Evolutionary conservation across 2,329 filamentous ascomycete genomes (phyloP).

Genomic region (Fusarium succisae): DNA sequence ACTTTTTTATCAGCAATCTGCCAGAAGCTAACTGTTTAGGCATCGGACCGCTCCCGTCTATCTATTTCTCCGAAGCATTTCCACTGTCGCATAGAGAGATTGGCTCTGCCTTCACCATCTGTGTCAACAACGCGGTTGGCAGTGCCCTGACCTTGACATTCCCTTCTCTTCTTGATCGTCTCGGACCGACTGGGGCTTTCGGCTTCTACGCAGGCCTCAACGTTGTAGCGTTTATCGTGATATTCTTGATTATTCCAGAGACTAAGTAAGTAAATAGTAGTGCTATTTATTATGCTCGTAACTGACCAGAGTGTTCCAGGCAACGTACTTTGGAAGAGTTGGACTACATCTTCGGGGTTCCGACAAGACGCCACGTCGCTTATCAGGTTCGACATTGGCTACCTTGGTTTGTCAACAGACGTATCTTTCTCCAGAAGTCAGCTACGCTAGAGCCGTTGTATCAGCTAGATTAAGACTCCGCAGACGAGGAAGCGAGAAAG

Average conservation of each 20-base stretch:
- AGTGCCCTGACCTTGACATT: conserved; percentile 51
- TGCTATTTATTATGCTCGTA: accelerated
- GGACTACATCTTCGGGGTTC: conserved; percentile 51
- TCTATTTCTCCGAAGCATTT: conserved; percentile 66
- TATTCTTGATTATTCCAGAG: conserved; percentile 69
- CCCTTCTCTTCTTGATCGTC: conserved; percentile 56
- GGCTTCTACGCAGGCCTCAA: conserved; percentile 71
- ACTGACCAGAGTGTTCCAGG: conserved; percentile 1
- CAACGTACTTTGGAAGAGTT: conserved; percentile 53
- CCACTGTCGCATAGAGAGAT: conserved; percentile 62
- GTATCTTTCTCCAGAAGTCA: conserved; percentile 41
- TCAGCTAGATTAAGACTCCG: neutral
- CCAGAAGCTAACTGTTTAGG: conserved; percentile 23
- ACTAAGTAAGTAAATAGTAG: conserved; percentile 51
- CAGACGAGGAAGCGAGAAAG: neutral
- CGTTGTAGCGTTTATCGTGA: conserved; percentile 67
- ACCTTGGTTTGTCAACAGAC: conserved; percentile 47
- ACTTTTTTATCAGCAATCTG: accelerated
- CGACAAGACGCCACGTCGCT: conserved; percentile 44
- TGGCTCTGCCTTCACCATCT: conserved; percentile 46
- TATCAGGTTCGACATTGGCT: conserved; percentile 49
- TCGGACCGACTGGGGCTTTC: conserved; percentile 57
- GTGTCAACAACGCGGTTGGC: conserved; percentile 44
- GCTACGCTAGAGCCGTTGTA: conserved; percentile 47
- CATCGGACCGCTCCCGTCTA: conserved; percentile 45